Percentiles rank a stretch among this genome's conserved stretches.
Conservation (phyloP, 2,329 filamentous ascomycete genomes). For the Pyrenochaeta sp. region DNA sequence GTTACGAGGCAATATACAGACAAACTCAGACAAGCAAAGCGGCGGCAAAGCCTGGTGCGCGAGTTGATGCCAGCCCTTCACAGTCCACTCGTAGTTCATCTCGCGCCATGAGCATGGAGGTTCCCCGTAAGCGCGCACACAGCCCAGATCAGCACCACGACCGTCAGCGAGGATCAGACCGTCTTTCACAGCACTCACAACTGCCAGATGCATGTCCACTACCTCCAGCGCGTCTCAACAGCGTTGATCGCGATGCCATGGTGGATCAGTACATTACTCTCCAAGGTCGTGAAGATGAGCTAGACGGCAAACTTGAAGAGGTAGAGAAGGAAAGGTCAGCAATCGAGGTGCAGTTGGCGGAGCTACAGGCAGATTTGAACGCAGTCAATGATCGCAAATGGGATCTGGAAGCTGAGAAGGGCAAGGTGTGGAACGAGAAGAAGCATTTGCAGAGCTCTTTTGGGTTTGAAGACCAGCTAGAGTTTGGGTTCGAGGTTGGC, state of each 20-base stretch:
- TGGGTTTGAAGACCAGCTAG: slow-evolving; percentile 3
- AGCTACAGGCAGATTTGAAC: slow-evolving; percentile 2
- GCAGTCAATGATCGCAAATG: background rate
- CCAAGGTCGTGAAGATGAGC: background rate
- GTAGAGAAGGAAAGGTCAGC: background rate
- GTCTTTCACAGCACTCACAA: background rate
- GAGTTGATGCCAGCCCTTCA: background rate
- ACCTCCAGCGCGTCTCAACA: background rate
- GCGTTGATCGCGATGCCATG: background rate
- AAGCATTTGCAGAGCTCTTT: background rate
- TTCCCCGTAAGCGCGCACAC: background rate
- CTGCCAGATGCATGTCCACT: background rate
- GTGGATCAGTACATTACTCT: background rate
- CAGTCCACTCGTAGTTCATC: background rate
- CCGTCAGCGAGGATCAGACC: background rate
- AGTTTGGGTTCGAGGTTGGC: slow-evolving; percentile 12
- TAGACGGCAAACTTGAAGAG: background rate
- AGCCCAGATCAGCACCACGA: background rate
- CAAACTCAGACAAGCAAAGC: background rate
- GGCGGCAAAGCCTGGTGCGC: background rate
- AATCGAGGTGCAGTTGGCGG: slow-evolving; percentile 1
- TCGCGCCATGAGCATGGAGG: background rate
- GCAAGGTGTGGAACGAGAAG: background rate
- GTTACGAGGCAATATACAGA: background rate
- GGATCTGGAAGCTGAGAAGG: background rate